Conservation (phyloP, 1,284 basidiomycete species). For the Cutaneotrichosporon cyanovorans region DNA sequence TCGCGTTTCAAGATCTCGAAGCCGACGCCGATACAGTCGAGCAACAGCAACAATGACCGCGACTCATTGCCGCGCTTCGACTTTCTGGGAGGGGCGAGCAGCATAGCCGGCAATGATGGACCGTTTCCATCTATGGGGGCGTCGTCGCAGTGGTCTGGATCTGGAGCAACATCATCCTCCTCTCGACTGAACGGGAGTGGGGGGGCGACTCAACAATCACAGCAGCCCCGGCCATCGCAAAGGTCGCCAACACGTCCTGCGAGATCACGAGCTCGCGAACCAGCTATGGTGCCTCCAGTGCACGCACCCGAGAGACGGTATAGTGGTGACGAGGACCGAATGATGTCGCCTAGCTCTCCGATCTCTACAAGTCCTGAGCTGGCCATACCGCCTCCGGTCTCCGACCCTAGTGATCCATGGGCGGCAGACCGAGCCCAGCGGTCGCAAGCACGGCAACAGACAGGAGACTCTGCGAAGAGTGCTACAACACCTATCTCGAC, state of each 20-base stretch:
- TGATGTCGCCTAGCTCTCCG: too few species aligned
- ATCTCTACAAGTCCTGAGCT: slow-evolving; percentile 1
- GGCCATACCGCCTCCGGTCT: slow-evolving; percentile 4
- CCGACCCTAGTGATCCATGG: slow-evolving; percentile 25
- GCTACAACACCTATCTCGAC: slow-evolving; percentile 1
- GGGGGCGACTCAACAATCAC: neutral
- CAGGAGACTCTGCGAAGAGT: slow-evolving; percentile 18
- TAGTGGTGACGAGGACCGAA: neutral
- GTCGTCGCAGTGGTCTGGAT: neutral
- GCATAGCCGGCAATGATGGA: slow-evolving; percentile 9
- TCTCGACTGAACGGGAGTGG: neutral
- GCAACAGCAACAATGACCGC: neutral
- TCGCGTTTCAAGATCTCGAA: slow-evolving; percentile 33
- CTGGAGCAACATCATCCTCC: slow-evolving; percentile 1
- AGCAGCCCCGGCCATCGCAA: too few species aligned
- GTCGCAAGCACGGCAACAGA: slow-evolving; percentile 25
- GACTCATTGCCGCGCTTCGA: slow-evolving; percentile 3
- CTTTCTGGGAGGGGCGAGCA: slow-evolving; percentile 8
- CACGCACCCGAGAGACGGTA: neutral
- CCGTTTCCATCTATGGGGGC: slow-evolving; percentile 19
- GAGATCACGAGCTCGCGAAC: slow-evolving; percentile 1
- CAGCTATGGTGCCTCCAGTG: neutral
- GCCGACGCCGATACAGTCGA: slow-evolving; percentile 9
- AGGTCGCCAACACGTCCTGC: slow-evolving; percentile 2
- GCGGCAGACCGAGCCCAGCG: slow-evolving; percentile 34